Percentiles rank a stretch among this genome's conserved stretches.
Conservation (phyloP, 306 rosid species). For the Cyclanthera cordifolia region DNA sequence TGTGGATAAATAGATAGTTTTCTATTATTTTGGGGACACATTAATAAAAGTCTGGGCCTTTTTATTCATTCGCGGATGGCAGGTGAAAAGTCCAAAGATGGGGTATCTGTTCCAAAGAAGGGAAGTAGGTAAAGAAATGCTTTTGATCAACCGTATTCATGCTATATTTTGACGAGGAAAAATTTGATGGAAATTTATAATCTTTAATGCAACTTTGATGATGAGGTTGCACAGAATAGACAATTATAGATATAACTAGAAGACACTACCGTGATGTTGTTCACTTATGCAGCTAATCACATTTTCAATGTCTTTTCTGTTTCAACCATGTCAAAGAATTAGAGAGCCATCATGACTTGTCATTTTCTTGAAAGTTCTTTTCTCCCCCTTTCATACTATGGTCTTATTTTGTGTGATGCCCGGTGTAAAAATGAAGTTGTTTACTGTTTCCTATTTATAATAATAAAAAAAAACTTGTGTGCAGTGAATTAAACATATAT, state of each 20-base stretch:
- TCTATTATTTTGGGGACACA: slow-evolving; percentile 53
- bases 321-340: neutral
- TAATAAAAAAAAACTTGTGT: neutral
- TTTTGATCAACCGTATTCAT: slow-evolving; percentile 82
- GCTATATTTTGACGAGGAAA: slow-evolving; percentile 45
- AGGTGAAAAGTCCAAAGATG: slow-evolving; percentile 99
- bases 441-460: too few species aligned
- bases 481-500: neutral
- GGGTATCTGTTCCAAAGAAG: slow-evolving; percentile 99
- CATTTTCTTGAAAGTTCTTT: neutral
- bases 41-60: slow-evolving; percentile 97
- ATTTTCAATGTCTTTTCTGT: neutral
- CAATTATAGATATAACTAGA: neutral
- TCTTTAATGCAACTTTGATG: slow-evolving; percentile 22
- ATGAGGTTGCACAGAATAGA: slow-evolving; percentile 25
- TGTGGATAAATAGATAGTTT: slow-evolving; percentile 54
- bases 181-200: slow-evolving; percentile 28
- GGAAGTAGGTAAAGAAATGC: slow-evolving; percentile 99
- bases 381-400: neutral
- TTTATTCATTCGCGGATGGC: slow-evolving; percentile 99
- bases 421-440: too few species aligned
- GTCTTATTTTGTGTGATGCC: too few species aligned
- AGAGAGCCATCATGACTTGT: neutral
- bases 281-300: neutral
- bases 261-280: neutral